Evolutionary conservation across 352 stramenopile genomes (phyloP).

Genomic region (Aphanomyces stellatus): DNA sequence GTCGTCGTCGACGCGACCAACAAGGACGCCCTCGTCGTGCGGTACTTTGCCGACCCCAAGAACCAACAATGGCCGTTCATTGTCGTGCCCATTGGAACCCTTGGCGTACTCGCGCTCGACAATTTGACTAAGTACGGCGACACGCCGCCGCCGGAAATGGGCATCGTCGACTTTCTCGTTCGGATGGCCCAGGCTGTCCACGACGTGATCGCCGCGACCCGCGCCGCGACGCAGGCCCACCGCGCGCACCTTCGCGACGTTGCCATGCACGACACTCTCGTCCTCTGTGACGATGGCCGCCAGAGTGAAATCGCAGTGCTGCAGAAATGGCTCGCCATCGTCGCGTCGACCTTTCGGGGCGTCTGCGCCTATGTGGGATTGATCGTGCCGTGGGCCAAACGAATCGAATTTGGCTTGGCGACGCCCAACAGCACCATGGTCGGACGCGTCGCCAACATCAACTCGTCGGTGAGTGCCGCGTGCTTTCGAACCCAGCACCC

Average conservation of each 20-base stretch:
- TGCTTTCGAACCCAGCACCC: slow-evolving; percentile 40
- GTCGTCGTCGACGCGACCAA: slow-evolving; percentile 29
- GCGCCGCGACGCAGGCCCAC: background rate
- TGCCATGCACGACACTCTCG: slow-evolving; percentile 43
- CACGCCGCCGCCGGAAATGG: slow-evolving; percentile 47
- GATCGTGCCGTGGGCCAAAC: slow-evolving; percentile 38
- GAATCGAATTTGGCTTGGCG: slow-evolving; percentile 41
- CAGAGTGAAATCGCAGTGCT: slow-evolving; percentile 30
- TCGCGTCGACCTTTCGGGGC: slow-evolving; percentile 47
- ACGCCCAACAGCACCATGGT: slow-evolving; percentile 46
- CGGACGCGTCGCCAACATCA: slow-evolving; percentile 29
- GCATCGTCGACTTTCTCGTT: slow-evolving; percentile 63
- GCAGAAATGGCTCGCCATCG: slow-evolving; percentile 36
- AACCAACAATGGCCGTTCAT: slow-evolving; percentile 52
- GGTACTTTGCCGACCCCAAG: slow-evolving; percentile 31
- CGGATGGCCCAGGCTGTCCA: slow-evolving; percentile 27
- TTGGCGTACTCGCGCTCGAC: slow-evolving; percentile 52
- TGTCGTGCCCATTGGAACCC: slow-evolving; percentile 35
- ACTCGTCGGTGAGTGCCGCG: slow-evolving; percentile 38
- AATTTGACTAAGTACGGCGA: slow-evolving; percentile 46
- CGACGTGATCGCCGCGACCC: slow-evolving; percentile 15
- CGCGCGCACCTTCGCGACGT: slow-evolving; percentile 25
- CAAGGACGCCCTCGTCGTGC: slow-evolving; percentile 23
- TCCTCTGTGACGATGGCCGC: slow-evolving; percentile 35
- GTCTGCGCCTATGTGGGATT: slow-evolving; percentile 60